Evolutionary conservation across 768 basidiomycete genomes (phyloP), one percentile per base, ranked within the genome.

Genomic region (Plicaturopsis crispa): DNA sequence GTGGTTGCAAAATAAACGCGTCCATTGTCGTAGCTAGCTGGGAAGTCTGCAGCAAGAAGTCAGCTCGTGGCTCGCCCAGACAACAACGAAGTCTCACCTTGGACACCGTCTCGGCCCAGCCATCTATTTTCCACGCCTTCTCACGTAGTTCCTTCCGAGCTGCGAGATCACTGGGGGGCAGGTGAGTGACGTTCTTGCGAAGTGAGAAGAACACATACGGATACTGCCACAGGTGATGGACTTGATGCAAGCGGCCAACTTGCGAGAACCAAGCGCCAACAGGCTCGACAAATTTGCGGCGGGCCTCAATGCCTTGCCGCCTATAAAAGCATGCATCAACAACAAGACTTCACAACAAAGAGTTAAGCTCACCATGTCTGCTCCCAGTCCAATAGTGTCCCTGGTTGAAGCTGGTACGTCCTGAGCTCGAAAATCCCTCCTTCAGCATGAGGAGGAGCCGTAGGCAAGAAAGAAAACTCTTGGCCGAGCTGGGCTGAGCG

Each of bases 161-260:
- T 45, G 89, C 79, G 40, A 96, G 69, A 50, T 76, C 75, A 40
- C 85, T 86, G 36, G 5, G 26, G 33, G 5, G 22, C 39, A 39
- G 46, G 42, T 40, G 40, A 52, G 41, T 12, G 18, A 23, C 36
- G 36, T 35, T 32, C 23, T 21, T 20, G 32, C 43, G 44, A 32
- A 13, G 14, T 36, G 12, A 39, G 16, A 42, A 24, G 4, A 35
- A 19, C 43, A 72, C 81, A 55, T 51, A 90, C 88, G 81, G 80
- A 56, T 94, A 94, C 62, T 97, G 93, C 94, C 94, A 98, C 64
- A 97, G 75, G 62, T 97, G 94, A 56, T 97, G 87, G 6, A 96
- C 94, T 48, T 88, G 75, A 53, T 89, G 84, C 38, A 89, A 66
- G 34, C 83, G 73, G 36, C 88, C 88, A 33, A 88, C 69, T 58